Conservation (phyloP, 176 grass and related monocot genomes). For the Oryza nivara region DNA sequence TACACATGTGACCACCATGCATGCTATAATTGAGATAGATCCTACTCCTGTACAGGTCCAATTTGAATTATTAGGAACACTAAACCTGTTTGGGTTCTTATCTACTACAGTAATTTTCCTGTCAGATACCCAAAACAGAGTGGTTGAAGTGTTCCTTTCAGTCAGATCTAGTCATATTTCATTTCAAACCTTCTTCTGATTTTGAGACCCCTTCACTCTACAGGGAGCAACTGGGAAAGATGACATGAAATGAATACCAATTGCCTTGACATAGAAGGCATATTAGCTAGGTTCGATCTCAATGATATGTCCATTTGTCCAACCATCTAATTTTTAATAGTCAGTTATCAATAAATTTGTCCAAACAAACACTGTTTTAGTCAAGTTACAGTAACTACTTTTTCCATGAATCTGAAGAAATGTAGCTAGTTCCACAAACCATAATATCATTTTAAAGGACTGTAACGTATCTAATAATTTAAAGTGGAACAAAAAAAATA, state of each 20-base stretch:
- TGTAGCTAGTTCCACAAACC: not conserved
- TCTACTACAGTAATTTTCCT: conserved; percentile 36
- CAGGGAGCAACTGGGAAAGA: conserved; percentile 18
- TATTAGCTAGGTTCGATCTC: conserved; percentile 12
- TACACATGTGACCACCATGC: conserved; percentile 24
- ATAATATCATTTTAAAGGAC: conserved; percentile 1
- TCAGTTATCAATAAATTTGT: conserved; percentile 10
- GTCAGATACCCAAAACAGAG: conserved; percentile 14
- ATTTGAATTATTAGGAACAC: conserved; percentile 30
- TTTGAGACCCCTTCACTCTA: conserved; percentile 11
- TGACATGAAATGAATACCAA: conserved; percentile 23
- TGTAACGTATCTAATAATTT: conserved; percentile 1
- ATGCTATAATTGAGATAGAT: conserved; percentile 49
- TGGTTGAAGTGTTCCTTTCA: conserved; percentile 43
- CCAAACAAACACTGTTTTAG: conserved; percentile 10
- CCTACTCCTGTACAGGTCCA: conserved; percentile 24
- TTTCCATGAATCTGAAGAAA: conserved; percentile 8
- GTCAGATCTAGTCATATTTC: conserved; percentile 27
- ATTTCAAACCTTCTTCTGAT: conserved; percentile 21
- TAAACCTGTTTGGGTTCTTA: conserved; percentile 16
- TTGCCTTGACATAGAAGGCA: conserved; percentile 17
- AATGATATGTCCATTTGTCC: not conserved
- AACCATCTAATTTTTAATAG: not conserved
- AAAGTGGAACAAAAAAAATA: not conserved
- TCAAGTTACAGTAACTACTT: conserved; percentile 15